These are phyloP conservation scores for Boletus insuetus DNA, from an alignment of 768 basidiomycete species.

Conservation along the genomic window DNA sequence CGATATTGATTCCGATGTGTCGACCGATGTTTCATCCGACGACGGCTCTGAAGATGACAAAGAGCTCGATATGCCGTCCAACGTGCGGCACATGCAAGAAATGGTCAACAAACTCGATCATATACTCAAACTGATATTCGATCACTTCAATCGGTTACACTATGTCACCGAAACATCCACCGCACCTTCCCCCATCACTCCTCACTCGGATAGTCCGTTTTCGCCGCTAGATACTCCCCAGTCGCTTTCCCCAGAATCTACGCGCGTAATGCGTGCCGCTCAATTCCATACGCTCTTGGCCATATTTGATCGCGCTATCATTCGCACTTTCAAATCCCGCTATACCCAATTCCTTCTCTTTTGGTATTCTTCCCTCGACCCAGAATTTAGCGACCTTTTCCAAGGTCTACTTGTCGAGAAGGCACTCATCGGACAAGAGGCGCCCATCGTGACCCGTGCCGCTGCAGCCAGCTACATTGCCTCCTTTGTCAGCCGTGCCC, in stretches of 20 bases:
- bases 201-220: conserved; percentile 6
- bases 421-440: conserved; percentile 61
- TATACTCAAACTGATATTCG: conserved; percentile 80
- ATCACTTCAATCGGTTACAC: conserved; percentile 67
- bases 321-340: conserved; percentile 94
- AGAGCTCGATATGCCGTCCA: conserved; percentile 38
- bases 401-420: conserved; percentile 93
- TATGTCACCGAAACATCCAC: conserved; percentile 22
- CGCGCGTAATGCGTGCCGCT: conserved; percentile 43
- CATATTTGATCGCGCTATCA: conserved; percentile 91
- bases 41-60: conserved; percentile 48
- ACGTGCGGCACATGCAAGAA: conserved; percentile 68
- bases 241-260: conserved; percentile 31
- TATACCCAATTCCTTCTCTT: conserved; percentile 98
- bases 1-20: conserved; percentile 46
- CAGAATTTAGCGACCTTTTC: conserved; percentile 88
- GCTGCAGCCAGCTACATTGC: conserved; percentile 95
- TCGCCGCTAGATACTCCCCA: conserved; percentile 23
- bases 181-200: conserved; percentile 11
- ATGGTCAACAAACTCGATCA: conserved; percentile 93
- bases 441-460: conserved; percentile 76
- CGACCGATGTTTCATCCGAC: conserved; percentile 79
- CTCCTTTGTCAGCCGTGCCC: conserved; percentile 86
- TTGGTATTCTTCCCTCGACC: conserved; percentile 89
- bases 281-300: conserved; percentile 88